Base-by-base conservation (phyloP, 495 filamentous ascomycete genomes). In the Parmelia sp. region DNA sequence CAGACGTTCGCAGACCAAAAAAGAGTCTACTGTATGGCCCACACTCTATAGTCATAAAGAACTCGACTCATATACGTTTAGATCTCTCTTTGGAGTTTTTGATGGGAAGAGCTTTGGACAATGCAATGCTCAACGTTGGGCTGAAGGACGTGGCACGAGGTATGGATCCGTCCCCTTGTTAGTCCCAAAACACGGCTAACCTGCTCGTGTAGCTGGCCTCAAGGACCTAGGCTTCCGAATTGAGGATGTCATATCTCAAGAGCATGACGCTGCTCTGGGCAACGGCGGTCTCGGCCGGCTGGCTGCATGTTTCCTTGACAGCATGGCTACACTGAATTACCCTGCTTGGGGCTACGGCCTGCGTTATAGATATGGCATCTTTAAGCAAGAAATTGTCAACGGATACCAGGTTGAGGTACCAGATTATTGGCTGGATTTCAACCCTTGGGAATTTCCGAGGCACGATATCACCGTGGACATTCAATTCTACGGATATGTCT, bases 371-470 rank as follows among this genome's bases (percentile, higher is more conserved):
- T 98, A 98, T 74, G 94, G 94, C 68, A 98, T 98, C 72, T 98
- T 98, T 85, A 96, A 97, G 79, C 94, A 98, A 78, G 93, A 98
- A 79, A 96, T 98, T 68, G 84, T 97, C 58, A 88, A 97, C 71
- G 94, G 94, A 23, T 97, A 96, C 71, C 94, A 98, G 75, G 90
- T 97, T 58, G 94, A 98, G 70, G 87, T 97, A 56, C 94, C 94
- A 27, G 94, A 98, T 74, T 98, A 98, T 76, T 98, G 94, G 94
- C 84, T 98, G 37, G 94, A 97, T 72, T 96, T 97, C 74, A 97
- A 97, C 80, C 94, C 95, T 9, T 98, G 94, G 94, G 94, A 98
- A 71, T 97, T 98, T 71, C 91, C 92, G 25, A 84, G 94, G 67
- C 91, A 96, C 73, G 94, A 98, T 72, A 86, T 98, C 53, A 91